Base-by-base conservation (phyloP, 768 basidiomycete species). In the Auricularia sp. region DNA sequence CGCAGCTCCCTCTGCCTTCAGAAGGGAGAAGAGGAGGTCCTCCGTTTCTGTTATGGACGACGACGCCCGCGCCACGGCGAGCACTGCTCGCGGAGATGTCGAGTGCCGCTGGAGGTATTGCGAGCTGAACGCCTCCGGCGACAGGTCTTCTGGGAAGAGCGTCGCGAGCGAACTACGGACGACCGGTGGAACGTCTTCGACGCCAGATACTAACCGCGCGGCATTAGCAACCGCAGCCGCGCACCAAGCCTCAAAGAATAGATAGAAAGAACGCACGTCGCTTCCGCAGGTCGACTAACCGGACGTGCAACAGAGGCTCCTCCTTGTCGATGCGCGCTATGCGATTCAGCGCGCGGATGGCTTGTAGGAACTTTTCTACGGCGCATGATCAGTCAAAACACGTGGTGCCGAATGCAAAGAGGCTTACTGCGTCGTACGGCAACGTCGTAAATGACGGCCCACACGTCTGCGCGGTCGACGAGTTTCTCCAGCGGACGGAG, bases 301-400 rank as follows among this genome's bases (percentile, higher is more conserved):
- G 84, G 18, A 85, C 68, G 70, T 95, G 92, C 24, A 96, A 75
- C 63, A 87, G 84, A 0, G 93, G 83, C 65, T 87, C 72, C 16
- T 84, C 76, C 0, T 82, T 67, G 63, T 85, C 79, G 11, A 92
- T 67, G 3, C 77, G 70, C 18, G 78, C 77, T 0, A 88, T 90
- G 3, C 75, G 77, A 11, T 77, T 78, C 3, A 98, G 81, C 0
- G 89, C 90, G 68, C 81, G 80, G 3, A 85, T 73, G 0, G 94
- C 94, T 69, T 92, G 90, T 42, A 95, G 76, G 66, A 86, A 85
- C 73, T 92, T 92, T 72, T 85, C 94, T 94, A 29, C 29, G 29
- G 29, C 29, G 67, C 14, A 6, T 33, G 29, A n/a, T 18, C 54
- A 45, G 56, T 45, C 14, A 63, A 59, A 10, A 44, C 16, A 37